Evolutionary conservation across 768 basidiomycete species (phyloP).

Genomic region (Trametes villosa): DNA sequence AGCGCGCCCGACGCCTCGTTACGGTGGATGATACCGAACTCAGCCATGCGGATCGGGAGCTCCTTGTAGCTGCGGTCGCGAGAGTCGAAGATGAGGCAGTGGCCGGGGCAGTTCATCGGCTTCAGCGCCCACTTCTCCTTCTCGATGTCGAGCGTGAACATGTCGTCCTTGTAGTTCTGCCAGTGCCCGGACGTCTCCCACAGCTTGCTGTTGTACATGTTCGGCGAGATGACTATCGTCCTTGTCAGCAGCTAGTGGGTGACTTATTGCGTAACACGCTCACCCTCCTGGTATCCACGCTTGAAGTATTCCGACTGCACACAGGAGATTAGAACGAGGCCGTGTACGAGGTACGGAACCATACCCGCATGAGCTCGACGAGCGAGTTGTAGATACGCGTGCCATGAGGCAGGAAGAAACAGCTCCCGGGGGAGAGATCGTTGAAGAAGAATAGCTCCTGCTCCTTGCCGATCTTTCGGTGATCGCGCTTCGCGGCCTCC

Average conservation of each 20-base stretch:
- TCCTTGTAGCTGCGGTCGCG: constrained; percentile 94
- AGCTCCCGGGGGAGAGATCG: constrained; percentile 92
- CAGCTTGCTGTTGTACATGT: constrained; percentile 94
- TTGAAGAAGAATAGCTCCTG: constrained; percentile 99
- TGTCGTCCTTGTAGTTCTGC: constrained; percentile 98
- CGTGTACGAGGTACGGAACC: constrained; percentile 41
- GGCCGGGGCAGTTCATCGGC: constrained; percentile 99
- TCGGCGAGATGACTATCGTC: constrained; percentile 87
- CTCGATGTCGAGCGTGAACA: constrained; percentile 94
- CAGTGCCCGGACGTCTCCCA: constrained; percentile 99
- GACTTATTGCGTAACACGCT: background rate
- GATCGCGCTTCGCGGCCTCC: constrained; percentile 98
- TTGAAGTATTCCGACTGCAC: constrained; percentile 89
- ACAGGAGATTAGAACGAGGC: background rate
- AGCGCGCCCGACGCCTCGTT: constrained; percentile 96
- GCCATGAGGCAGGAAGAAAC: constrained; percentile 97
- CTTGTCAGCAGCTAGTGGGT: constrained; percentile 1
- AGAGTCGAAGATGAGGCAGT: constrained; percentile 94
- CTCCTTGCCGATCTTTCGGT: constrained; percentile 95
- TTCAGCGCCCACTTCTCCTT: constrained; percentile 96
- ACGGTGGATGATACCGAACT: constrained; percentile 96
- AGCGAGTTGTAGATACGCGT: constrained; percentile 96
- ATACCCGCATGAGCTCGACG: constrained; percentile 85
- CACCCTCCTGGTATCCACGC: constrained; percentile 94
- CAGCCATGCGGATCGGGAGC: constrained; percentile 95